phyloP scores from a whole-genome alignment of 345 rosid genomes.

The Eutrema heterophyllum region DNA sequence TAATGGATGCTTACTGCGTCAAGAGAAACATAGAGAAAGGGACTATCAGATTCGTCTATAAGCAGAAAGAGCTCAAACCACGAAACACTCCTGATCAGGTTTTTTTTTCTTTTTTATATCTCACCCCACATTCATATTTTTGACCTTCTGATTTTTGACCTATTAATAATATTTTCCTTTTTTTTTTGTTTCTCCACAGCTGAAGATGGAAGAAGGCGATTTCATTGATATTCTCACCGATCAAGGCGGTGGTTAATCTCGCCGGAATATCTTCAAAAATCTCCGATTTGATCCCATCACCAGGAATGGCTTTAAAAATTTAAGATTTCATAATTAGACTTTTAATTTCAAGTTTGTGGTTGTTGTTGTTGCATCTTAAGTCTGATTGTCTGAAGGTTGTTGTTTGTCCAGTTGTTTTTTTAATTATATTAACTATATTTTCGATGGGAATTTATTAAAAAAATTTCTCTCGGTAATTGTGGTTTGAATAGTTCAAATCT shows the following conservation, averaged over 20 bases:
- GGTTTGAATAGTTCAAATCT: neutral
- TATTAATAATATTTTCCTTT: neutral
- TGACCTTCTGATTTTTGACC: neutral
- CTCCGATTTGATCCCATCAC: neutral
- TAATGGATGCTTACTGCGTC: slow-evolving; percentile 44
- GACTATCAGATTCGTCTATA: slow-evolving; percentile 39
- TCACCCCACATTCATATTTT: neutral
- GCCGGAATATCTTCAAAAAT: neutral
- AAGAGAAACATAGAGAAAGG: slow-evolving; percentile 34
- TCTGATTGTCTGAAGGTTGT: neutral
- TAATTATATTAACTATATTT: neutral
- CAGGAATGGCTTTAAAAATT: neutral
- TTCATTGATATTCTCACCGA: slow-evolving; percentile 1
- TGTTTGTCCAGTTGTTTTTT: neutral
- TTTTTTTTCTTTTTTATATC: neutral
- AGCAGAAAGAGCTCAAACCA: slow-evolving; percentile 27
- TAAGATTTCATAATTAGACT: neutral
- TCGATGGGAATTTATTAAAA: neutral
- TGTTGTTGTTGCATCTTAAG: neutral
- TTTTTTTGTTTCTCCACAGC: neutral
- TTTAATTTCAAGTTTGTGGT: neutral
- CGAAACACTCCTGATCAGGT: slow-evolving; percentile 58
- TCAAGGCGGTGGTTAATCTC: slow-evolving; percentile 18
- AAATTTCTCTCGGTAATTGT: neutral
- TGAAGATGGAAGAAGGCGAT: slow-evolving; percentile 19